Conservation (phyloP, 139 green algal genomes). For the Trebouxia sp. region DNA sequence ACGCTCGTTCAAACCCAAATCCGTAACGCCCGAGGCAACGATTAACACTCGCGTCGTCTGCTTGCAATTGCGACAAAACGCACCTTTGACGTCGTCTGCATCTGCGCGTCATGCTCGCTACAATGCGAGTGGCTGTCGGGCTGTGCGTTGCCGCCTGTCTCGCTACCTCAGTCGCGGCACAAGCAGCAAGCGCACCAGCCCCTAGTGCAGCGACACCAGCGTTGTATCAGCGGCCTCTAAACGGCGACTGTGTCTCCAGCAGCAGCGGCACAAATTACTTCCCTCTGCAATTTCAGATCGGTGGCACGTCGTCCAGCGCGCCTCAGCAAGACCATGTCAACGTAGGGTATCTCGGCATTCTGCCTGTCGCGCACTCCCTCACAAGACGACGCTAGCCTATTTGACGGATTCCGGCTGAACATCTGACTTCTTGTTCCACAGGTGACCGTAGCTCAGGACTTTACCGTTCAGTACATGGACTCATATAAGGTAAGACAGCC, state of each 20-base stretch:
- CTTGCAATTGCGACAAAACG: too few relatives aligned
- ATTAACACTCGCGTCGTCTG: too few relatives aligned
- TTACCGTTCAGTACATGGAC: conserved; percentile 63
- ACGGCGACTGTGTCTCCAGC: background rate
- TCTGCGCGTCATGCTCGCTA: too few relatives aligned
- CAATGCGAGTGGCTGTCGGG: too few relatives aligned
- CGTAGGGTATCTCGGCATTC: too few relatives aligned
- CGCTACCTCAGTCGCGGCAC: background rate
- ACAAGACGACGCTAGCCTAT: too few relatives aligned
- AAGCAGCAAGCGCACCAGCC: background rate
- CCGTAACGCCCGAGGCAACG: too few relatives aligned
- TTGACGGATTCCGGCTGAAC: too few relatives aligned
- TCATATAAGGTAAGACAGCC: conserved; percentile 61
- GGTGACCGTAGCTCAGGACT: conserved; percentile 61
- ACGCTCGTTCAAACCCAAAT: too few relatives aligned
- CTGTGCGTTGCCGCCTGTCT: background rate
- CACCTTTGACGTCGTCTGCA: too few relatives aligned
- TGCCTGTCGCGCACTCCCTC: too few relatives aligned
- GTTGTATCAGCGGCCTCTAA: background rate
- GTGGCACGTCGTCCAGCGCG: background rate
- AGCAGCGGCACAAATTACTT: conserved; percentile 2
- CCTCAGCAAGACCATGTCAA: background rate
- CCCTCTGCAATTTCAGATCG: conserved; percentile 6
- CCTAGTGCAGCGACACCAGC: background rate
- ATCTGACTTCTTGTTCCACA: conserved; percentile 23